Percentiles rank a stretch among this genome's conserved stretches.
phyloP scores from a whole-genome alignment of 495 filamentous ascomycete genomes.

The Niebla homalea region DNA sequence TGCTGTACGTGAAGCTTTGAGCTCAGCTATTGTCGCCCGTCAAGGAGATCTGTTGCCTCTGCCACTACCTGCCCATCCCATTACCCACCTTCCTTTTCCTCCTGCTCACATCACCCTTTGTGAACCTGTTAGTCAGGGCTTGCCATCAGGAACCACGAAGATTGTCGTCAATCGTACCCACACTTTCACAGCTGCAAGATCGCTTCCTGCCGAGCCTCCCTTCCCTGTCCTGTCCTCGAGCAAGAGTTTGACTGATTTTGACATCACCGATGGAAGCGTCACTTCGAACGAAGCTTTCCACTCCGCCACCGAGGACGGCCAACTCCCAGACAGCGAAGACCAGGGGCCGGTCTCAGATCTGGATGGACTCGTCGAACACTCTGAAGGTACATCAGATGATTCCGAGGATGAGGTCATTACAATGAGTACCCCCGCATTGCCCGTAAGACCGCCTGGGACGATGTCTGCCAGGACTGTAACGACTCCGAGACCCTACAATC shows the following conservation, averaged over 20 bases:
- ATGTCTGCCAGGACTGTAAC: constrained; percentile 60
- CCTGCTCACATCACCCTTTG: constrained; percentile 52
- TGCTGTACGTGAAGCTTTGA: constrained; percentile 64
- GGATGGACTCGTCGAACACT: constrained; percentile 38
- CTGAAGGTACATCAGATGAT: constrained; percentile 57
- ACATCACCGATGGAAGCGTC: constrained; percentile 55
- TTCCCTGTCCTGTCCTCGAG: constrained; percentile 1
- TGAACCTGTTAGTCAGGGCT: constrained; percentile 71
- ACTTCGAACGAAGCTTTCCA: constrained; percentile 80
- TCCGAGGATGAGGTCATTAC: constrained; percentile 75
- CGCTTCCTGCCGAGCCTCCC: background rate
- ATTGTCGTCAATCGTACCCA: constrained; percentile 42
- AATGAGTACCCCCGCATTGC: constrained; percentile 62
- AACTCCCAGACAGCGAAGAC: background rate
- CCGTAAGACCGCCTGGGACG: constrained; percentile 49
- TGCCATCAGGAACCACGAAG: constrained; percentile 56
- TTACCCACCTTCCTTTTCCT: constrained; percentile 73
- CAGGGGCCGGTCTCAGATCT: constrained; percentile 25
- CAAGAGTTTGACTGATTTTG: constrained; percentile 4
- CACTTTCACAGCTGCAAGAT: background rate
- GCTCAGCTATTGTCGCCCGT: constrained; percentile 60
- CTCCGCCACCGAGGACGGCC: constrained; percentile 68
- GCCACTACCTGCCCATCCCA: constrained; percentile 72
- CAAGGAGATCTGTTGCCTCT: constrained; percentile 72
- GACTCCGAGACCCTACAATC: constrained; percentile 54